Evolutionary conservation across 768 basidiomycete genomes (phyloP).

Genomic region (Chiua virens): DNA sequence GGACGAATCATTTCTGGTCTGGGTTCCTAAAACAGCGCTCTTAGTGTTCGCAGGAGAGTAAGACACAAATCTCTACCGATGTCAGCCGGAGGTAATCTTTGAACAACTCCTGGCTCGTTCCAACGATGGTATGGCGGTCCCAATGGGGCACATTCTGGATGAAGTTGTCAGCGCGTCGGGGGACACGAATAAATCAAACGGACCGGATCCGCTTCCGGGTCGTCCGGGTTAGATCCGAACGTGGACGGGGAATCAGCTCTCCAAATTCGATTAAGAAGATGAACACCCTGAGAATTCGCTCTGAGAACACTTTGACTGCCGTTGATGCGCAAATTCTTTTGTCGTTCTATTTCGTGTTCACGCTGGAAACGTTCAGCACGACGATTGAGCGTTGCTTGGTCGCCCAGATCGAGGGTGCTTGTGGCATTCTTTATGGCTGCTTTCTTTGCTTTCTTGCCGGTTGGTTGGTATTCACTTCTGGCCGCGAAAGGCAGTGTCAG

Average conservation of each 20-base stretch:
- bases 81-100: slow-evolving; percentile 96
- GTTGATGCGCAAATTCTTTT: slow-evolving; percentile 44
- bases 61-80: slow-evolving; percentile 51
- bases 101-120: slow-evolving; percentile 85
- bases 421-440: slow-evolving; percentile 40
- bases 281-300: slow-evolving; percentile 49
- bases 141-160: slow-evolving; percentile 91
- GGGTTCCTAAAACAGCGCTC: slow-evolving; percentile 67
- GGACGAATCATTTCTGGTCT: slow-evolving; percentile 94
- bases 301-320: slow-evolving; percentile 37
- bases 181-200: slow-evolving; percentile 24
- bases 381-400: slow-evolving; percentile 67
- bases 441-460: slow-evolving; percentile 65
- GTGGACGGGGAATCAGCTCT: slow-evolving; percentile 51
- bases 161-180: slow-evolving; percentile 7
- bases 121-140: slow-evolving; percentile 95
- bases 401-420: slow-evolving; percentile 51
- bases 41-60: slow-evolving; percentile 3
- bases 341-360: slow-evolving; percentile 84
- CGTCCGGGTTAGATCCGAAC: slow-evolving; percentile 49
- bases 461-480: slow-evolving; percentile 42
- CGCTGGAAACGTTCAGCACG: slow-evolving; percentile 89
- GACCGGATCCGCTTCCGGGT: slow-evolving; percentile 74
- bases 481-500: slow-evolving; percentile 9
- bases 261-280: slow-evolving; percentile 49